A percentile compares a stretch with the other conserved stretches of the same genome.
Conservation (phyloP, 805 yeast species). For the Metschnikowia amazonensis region DNA sequence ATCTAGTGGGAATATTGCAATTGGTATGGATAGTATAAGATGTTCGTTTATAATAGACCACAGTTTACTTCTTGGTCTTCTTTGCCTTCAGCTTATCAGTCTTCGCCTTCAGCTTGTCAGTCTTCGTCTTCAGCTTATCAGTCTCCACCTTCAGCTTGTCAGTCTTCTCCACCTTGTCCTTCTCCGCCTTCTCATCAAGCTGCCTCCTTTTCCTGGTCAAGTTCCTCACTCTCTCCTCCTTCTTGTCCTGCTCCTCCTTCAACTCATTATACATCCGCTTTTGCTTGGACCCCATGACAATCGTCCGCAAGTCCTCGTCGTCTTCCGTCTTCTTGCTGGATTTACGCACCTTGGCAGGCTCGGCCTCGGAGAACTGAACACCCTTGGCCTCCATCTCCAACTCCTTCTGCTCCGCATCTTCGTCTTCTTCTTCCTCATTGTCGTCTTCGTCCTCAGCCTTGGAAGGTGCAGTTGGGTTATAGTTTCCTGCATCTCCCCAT, state of each 20-base stretch:
- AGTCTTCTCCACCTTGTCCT: not conserved
- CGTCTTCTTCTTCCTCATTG: conserved; percentile 42
- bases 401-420: conserved; percentile 68
- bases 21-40: too few species aligned
- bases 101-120: too few species aligned
- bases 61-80: too few species aligned
- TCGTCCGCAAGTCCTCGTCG: conserved; percentile 86
- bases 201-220: conserved; percentile 67
- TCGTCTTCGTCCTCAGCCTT: conserved; percentile 40
- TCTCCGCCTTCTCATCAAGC: conserved; percentile 45
- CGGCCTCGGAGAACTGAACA: conserved; percentile 62
- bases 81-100: too few species aligned
- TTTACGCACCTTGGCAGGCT: conserved; percentile 21
- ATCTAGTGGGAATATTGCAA: too few species aligned
- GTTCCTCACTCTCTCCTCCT: conserved; percentile 68
- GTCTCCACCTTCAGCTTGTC: too few species aligned
- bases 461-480: conserved; percentile 68
- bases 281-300: conserved; percentile 97
- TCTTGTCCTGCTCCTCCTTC: conserved; percentile 86
- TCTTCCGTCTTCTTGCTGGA: conserved; percentile 27
- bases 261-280: conserved; percentile 90
- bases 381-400: conserved; percentile 79
- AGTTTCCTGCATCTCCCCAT: conserved; percentile 95
- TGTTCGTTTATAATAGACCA: too few species aligned
- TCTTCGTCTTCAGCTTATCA: too few species aligned